phyloP scores from a whole-genome alignment of 1,284 basidiomycete genomes.

The Blastosporella zonata region DNA sequence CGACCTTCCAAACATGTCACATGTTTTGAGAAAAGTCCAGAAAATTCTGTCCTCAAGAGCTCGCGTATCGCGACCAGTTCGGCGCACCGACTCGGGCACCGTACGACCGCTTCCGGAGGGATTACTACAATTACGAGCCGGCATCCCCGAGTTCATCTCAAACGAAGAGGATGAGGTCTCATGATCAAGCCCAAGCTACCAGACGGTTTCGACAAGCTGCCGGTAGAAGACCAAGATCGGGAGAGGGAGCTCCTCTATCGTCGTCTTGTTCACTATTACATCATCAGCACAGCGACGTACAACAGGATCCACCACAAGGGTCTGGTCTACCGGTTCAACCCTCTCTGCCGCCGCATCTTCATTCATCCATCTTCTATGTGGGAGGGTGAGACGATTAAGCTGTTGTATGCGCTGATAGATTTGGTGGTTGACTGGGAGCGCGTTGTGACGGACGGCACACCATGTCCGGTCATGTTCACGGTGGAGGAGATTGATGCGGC shows the following conservation, averaged over 20 bases:
- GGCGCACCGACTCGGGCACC: too few species aligned
- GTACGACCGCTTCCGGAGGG: too few species aligned
- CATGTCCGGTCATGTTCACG: slow-evolving; percentile 7
- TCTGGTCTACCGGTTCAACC: slow-evolving; percentile 25
- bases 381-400: slow-evolving; percentile 10
- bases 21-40: too few species aligned
- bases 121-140: slow-evolving; percentile 31
- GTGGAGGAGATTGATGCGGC: slow-evolving; percentile 3
- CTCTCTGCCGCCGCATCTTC: slow-evolving; percentile 10
- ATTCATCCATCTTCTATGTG: slow-evolving; percentile 5
- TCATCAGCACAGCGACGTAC: slow-evolving; percentile 4
- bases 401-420: slow-evolving; percentile 7
- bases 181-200: slow-evolving; percentile 8
- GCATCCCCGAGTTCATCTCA: slow-evolving; percentile 36
- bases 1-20: too few species aligned
- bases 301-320: slow-evolving; percentile 26
- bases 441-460: not conserved
- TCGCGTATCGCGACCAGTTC: slow-evolving; percentile 17
- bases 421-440: slow-evolving; percentile 3
- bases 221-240: slow-evolving; percentile 4
- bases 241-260: slow-evolving; percentile 10
- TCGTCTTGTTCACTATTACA: slow-evolving; percentile 11
- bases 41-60: too few species aligned
- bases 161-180: slow-evolving; percentile 40
- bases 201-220: slow-evolving; percentile 3